Evolutionary conservation across 306 rosid genomes (phyloP), one percentile per base, ranked within the genome.

Genomic region (Sechiopsis laciniata): DNA sequence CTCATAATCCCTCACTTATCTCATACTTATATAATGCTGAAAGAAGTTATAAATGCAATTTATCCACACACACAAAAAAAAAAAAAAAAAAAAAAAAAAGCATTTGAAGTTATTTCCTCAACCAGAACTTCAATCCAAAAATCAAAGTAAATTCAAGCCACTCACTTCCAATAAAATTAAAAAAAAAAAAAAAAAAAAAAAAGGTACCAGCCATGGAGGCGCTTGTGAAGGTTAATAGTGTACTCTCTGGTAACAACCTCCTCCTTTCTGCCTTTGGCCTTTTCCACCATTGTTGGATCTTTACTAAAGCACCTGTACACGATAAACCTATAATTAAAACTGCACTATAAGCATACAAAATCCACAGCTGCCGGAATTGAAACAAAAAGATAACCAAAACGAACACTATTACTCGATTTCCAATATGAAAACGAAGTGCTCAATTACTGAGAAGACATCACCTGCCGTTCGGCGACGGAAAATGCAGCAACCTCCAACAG

Each of bases 201-300:
- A 6, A n/a, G 21, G 26, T 63, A 83, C 85, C 83, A 85, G 75
- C 85, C 87, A 77, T 83, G 84, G 16, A 83, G 78, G 64, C 87
- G 82, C 22, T 80, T 83, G 79, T 85, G 89, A 10, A 85, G 85
- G 75, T 83, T 85, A 78, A 85, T 63, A 19, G 82, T 83, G 55
- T 85, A 76, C 81, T 85, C 85, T 75, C 87, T 78, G 55, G 71
- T 65, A 11, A 80, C 80, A 16, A 83, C 80, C 77, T 83, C 82
- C 68, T 83, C 82, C 79, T 80, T 85, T 8, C 83, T 78, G 5
- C 80, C 87, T 32, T 74, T 84, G 16, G 75, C 32, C 84, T 74
- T 85, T 17, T 85, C 87, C 56, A 74, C 89, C 87, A 85, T 85
- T 75, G 37, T 77, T 74, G 12, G 16, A n/a, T 19, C 63, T 14